These are phyloP conservation scores for Medicago ruthenica DNA, from an alignment of 306 rosid species.

Conservation along the genomic window DNA sequence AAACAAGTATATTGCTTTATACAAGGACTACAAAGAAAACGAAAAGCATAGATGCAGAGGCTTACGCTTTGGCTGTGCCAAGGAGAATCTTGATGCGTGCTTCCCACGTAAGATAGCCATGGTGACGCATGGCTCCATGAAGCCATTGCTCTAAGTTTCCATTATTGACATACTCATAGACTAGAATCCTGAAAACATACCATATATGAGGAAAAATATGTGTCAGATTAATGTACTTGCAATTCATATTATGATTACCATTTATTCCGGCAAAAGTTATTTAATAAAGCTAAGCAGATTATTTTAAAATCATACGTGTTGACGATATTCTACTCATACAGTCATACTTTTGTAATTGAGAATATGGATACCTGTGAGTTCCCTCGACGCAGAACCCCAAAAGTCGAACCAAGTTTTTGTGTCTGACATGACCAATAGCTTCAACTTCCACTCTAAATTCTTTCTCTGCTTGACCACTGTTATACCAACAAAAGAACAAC, in stretches of 20 bases:
- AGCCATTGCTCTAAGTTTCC: slow-evolving; percentile 99
- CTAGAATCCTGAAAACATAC: slow-evolving; percentile 71
- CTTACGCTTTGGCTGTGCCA: slow-evolving; percentile 98
- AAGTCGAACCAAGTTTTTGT: slow-evolving; percentile 95
- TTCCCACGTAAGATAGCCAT: slow-evolving; percentile 97
- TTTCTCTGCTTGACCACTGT: slow-evolving; percentile 94
- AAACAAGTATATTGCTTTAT: slow-evolving; percentile 47
- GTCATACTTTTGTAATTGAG: background rate
- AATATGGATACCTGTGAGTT: slow-evolving; percentile 72
- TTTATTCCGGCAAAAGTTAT: slow-evolving; percentile 1
- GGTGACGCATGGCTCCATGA: slow-evolving; percentile 95
- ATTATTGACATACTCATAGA: slow-evolving; percentile 89
- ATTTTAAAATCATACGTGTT: slow-evolving; percentile 17
- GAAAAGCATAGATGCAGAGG: slow-evolving; percentile 29
- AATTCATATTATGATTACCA: background rate
- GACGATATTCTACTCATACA: background rate
- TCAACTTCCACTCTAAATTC: slow-evolving; percentile 96
- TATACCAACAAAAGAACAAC: slow-evolving; percentile 13
- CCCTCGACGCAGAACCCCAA: slow-evolving; percentile 93
- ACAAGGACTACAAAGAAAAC: slow-evolving; percentile 32
- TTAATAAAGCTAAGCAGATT: background rate
- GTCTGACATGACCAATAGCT: slow-evolving; percentile 96
- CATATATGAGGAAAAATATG: background rate
- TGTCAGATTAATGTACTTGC: slow-evolving; percentile 15
- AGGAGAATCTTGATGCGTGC: slow-evolving; percentile 89